Base-by-base conservation (phyloP, 2,329 filamentous ascomycete genomes). In the Aspergillus fijiensis region DNA sequence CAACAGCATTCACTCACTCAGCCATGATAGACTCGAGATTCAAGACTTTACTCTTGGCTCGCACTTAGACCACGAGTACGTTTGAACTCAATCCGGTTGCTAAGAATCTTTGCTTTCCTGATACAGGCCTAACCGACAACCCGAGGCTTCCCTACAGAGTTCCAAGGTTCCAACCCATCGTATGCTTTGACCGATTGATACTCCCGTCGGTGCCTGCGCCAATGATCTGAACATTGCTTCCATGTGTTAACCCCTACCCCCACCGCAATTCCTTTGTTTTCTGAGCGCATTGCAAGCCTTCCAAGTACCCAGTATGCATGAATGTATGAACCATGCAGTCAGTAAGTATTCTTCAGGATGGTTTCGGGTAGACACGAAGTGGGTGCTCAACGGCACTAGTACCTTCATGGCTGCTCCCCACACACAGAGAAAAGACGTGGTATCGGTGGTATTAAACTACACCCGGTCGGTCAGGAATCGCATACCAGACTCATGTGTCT, bases 361-460 rank as follows among this genome's bases (percentile, higher is more conserved):
- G 61, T 66, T 62, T 67, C 63, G 65, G 63, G 64, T 65, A 61
- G 58, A 65, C 60, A 64, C 63, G 58, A 66, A 60, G 60, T 61
- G 60, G 62, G 57, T 45, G 60, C 49, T 59, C 49, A 49, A 57
- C 12, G 52, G 59, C 50, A 58, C 61, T 57, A 63, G 86, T 35
- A 12, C 16, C 49, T 54, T 62, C 52, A 58, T 56, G 52, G 57
- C 55, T 51, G 51, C 54, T 42, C 58, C 54, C 57, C 61, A 62
- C 56, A 51, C 29, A 49, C 51, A 16, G 6, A 60, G 21, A 53
- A 23, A 49, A 35, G 31, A 29, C 49, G 31, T 49, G 19, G 49
- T 35, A 51, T 19, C 16, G 39, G 39, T 19, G 19, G 49, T 27
- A 51, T 45, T n/a, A 16, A 2, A 5, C 39, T 7, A 45, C 14